A percentile compares a stretch with the other conserved stretches of the same genome.
Evolutionary conservation across 768 basidiomycete genomes (phyloP).

Genomic region (Chiua virens): DNA sequence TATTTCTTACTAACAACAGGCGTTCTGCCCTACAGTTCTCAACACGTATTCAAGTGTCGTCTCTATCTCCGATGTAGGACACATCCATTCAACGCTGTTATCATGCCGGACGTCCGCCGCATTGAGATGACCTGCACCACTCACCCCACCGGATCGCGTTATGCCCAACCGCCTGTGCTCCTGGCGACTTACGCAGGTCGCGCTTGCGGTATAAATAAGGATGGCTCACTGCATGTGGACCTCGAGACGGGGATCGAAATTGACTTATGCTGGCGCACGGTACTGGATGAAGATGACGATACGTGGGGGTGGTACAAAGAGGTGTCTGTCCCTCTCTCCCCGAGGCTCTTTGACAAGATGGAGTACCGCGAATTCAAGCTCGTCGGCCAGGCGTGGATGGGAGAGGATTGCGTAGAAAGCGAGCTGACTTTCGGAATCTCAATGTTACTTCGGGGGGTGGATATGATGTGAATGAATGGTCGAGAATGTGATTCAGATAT

Average conservation of each 20-base stretch:
- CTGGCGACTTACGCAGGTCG: slow-evolving; percentile 15
- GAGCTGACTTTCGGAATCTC: slow-evolving; percentile 42
- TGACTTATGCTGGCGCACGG: slow-evolving; percentile 19
- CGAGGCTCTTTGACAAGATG: slow-evolving; percentile 44
- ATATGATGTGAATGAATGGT: slow-evolving; percentile 26
- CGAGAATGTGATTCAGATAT: too few species aligned
- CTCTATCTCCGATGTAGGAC: slow-evolving; percentile 22
- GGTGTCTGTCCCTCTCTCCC: slow-evolving; percentile 49
- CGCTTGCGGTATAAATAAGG: too few species aligned
- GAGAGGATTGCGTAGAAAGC: slow-evolving; percentile 23
- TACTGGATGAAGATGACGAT: slow-evolving; percentile 13
- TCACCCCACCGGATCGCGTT: slow-evolving; percentile 1
- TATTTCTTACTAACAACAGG: not conserved
- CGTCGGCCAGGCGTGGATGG: slow-evolving; percentile 37
- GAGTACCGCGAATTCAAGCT: slow-evolving; percentile 47
- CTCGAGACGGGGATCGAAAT: slow-evolving; percentile 22
- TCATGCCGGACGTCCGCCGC: slow-evolving; percentile 6
- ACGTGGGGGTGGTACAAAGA: slow-evolving; percentile 35
- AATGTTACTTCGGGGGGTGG: slow-evolving; percentile 41
- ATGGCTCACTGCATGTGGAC: not conserved
- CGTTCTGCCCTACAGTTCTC: slow-evolving; percentile 5
- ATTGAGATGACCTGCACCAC: slow-evolving; percentile 26
- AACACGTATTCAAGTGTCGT: slow-evolving; percentile 24
- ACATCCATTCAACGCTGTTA: slow-evolving; percentile 6
- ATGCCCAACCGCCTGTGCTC: slow-evolving; percentile 5